phyloP scores from a whole-genome alignment of 768 basidiomycete genomes.

The Clathrus columnatus region DNA sequence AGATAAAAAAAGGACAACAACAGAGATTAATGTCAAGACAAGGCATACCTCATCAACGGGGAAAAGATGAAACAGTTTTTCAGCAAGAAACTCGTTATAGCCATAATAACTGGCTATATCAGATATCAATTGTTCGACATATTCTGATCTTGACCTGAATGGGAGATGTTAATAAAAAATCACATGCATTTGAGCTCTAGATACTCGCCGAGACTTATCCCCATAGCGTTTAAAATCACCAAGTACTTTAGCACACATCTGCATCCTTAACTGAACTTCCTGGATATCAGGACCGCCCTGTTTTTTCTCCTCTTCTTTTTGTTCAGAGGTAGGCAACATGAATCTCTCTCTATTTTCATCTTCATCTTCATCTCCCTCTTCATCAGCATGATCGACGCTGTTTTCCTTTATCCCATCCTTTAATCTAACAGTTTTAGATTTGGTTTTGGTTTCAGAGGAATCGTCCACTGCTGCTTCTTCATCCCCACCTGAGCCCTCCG shows the following conservation, averaged over 20 bases:
- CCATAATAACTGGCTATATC: slow-evolving; percentile 97
- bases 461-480: slow-evolving; percentile 29
- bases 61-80: slow-evolving; percentile 92
- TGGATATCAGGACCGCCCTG: slow-evolving; percentile 64
- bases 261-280: slow-evolving; percentile 70
- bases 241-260: slow-evolving; percentile 64
- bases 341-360: slow-evolving; percentile 42
- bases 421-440: slow-evolving; percentile 12
- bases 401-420: not conserved
- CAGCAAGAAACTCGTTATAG: slow-evolving; percentile 90
- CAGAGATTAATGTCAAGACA: not conserved
- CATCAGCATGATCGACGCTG: slow-evolving; percentile 32
- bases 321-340: slow-evolving; percentile 59
- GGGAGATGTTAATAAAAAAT: slow-evolving; percentile 3
- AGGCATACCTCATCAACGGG: slow-evolving; percentile 74
- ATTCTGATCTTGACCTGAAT: slow-evolving; percentile 77
- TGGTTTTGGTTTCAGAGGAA: slow-evolving; percentile 24
- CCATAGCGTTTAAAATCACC: slow-evolving; percentile 62
- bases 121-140: slow-evolving; percentile 74
- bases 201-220: slow-evolving; percentile 55
- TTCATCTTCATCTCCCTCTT: slow-evolving; percentile 40
- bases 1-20: slow-evolving; percentile 1
- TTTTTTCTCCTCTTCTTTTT: slow-evolving; percentile 64
- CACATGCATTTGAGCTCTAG: not conserved
- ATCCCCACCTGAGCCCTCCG: slow-evolving; percentile 45